Evolutionary conservation across 129 eudicot species (phyloP).

Genomic region (Gnaphalium uliginosum): DNA sequence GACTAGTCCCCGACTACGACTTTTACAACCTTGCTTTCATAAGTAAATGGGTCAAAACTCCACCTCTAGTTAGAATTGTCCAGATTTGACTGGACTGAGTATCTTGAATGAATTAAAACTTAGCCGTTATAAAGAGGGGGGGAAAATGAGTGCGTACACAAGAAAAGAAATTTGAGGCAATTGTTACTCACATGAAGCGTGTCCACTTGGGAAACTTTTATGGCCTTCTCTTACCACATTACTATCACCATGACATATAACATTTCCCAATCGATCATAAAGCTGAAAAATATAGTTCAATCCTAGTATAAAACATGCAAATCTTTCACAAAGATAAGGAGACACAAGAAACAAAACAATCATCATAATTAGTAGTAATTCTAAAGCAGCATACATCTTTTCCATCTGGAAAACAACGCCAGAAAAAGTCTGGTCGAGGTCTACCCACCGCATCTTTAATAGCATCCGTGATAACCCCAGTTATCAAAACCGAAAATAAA

Average conservation of each 20-base stretch:
- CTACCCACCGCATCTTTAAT: conserved; percentile 92
- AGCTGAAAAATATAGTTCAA: conserved; percentile 39
- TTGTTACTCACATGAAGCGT: conserved; percentile 67
- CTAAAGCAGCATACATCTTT: conserved; percentile 55
- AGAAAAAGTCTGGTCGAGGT: conserved; percentile 92
- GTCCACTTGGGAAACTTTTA: conserved; percentile 92
- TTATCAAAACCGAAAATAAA: conserved; percentile 63
- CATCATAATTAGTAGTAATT: not conserved
- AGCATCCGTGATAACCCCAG: conserved; percentile 79
- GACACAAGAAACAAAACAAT: not conserved
- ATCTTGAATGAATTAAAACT: not conserved
- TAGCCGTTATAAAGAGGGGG: no score
- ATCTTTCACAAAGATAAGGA: not conserved
- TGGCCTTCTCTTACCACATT: conserved; percentile 68
- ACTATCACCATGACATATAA: conserved; percentile 72
- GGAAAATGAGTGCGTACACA: no score
- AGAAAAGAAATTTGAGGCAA: no score
- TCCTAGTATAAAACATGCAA: conserved; percentile 19
- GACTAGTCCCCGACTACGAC: no score
- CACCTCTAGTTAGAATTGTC: not conserved
- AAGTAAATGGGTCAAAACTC: no score
- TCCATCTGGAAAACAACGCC: conserved; percentile 99
- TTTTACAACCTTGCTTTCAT: no score
- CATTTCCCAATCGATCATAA: conserved; percentile 71
- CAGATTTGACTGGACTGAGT: not conserved